Base-by-base conservation (phyloP, 441 rosid genomes). In the Omphalea diandra region DNA sequence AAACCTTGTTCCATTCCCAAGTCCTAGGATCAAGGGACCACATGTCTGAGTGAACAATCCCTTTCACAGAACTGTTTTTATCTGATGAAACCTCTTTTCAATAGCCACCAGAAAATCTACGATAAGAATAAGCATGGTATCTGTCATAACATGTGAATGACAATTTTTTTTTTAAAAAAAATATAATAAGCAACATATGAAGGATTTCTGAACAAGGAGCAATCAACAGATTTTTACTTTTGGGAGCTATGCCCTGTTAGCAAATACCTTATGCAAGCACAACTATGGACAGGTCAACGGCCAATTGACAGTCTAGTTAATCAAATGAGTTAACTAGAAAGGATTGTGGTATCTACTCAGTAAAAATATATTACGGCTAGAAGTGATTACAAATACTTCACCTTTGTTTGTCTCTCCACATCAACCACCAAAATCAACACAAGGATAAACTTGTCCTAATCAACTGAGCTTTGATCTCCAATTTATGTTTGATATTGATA, bases 1-100 rank as follows among this genome's bases (percentile, higher is more conserved):
- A 49, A 75, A 91, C 99, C 96, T 94, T 94, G 82, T 84, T 94
- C 99, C 99, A 94, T 81, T 94, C 97, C 99, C 99, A 92, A 54
- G 94, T 90, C 86, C 87, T 85, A 57, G 99, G 97, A 81, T 94
- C 99, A 72, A 94, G 97, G 35, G 94, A 90, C 97, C 97, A 94
- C 90, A 94, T 77, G 77, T 94, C 99, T 68, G 97, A 79, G 68
- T 94, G 99, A 77, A 94, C 88, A 78, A 76, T 76, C 72, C 99
- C 99, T 83, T 87, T 94, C 86, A 90, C 99, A 40, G 94, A 86
- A 80, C 70, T 71, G 55, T 68, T 84, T 79, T 91, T 92, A 75
- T 90, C 97, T 7, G 97, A 78, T 75, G 93, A 84, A 73, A 92
- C 87, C 82, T 90, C 99, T 78, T 94, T 94, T 29, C 93, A 92